A percentile compares a stretch with the other conserved stretches of the same genome.
These are phyloP conservation scores for Metschnikowia shivogae DNA, from an alignment of 805 yeast genomes.

Conservation along the genomic window DNA sequence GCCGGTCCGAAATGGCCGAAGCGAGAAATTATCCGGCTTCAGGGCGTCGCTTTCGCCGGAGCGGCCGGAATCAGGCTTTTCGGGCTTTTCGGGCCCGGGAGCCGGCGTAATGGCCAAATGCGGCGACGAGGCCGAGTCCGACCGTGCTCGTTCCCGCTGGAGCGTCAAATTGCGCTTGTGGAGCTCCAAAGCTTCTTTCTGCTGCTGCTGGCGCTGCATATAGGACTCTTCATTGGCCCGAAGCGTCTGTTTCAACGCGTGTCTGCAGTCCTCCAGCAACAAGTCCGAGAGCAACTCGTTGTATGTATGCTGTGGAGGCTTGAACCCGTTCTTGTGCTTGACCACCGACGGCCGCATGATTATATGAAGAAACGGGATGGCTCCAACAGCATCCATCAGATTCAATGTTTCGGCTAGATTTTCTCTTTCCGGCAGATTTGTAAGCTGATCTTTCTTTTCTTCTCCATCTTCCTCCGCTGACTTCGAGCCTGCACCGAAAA, in stretches of 20 bases:
- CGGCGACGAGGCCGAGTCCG: not conserved
- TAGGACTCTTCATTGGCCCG: conserved; percentile 10
- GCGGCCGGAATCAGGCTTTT: not conserved
- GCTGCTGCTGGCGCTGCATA: conserved; percentile 28
- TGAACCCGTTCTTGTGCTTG: conserved; percentile 34
- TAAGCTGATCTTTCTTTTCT: conserved; percentile 1
- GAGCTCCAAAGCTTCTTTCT: conserved; percentile 13
- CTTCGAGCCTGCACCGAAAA: conserved; percentile 11
- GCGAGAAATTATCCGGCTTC: conserved; percentile 29
- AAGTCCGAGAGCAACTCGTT: conserved; percentile 25
- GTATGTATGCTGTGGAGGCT: conserved; percentile 34
- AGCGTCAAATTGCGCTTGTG: conserved; percentile 3
- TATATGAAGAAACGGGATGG: conserved; percentile 39
- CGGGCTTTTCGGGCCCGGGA: not conserved
- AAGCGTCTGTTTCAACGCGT: conserved; percentile 6
- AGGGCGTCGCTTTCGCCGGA: not conserved
- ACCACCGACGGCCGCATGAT: conserved; percentile 38
- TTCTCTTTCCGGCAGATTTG: not conserved
- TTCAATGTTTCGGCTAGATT: conserved; percentile 20
- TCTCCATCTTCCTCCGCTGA: not conserved
- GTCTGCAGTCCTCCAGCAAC: conserved; percentile 22
- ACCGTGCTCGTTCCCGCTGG: conserved; percentile 1
- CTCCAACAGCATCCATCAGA: conserved; percentile 33
- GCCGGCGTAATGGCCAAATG: not conserved
- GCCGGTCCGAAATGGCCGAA: conserved; percentile 41